Evolutionary conservation across 495 filamentous ascomycete genomes (phyloP).

Genomic region (Halenospora varia): DNA sequence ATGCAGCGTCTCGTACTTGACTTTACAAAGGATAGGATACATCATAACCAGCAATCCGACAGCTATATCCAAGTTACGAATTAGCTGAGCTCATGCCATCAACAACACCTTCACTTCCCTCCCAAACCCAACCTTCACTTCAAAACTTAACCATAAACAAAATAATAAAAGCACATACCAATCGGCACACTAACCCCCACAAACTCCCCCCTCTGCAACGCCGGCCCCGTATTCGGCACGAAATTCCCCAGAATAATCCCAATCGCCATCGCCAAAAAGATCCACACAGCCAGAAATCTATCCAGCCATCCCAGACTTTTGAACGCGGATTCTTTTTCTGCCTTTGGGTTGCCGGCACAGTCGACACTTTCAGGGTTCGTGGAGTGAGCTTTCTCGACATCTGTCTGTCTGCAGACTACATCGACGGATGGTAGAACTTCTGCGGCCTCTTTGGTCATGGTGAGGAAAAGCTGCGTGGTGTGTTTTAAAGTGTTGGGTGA

Average conservation of each 20-base stretch:
- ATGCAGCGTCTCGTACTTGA: constrained; percentile 79
- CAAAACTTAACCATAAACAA: no score
- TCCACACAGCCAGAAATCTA: constrained; percentile 78
- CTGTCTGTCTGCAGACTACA: no score
- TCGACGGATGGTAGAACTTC: no score
- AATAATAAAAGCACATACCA: constrained; percentile 49
- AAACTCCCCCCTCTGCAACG: constrained; percentile 69
- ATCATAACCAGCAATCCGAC: constrained; percentile 69
- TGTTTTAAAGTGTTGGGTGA: no score
- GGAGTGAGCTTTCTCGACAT: no score
- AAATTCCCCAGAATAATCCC: constrained; percentile 81
- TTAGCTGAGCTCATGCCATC: no score
- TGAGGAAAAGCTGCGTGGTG: no score
- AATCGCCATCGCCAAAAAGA: constrained; percentile 77
- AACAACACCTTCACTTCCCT: no score
- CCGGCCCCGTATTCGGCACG: constrained; percentile 54
- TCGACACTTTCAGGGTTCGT: no score
- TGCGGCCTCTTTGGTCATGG: no score
- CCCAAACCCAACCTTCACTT: no score
- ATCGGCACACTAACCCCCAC: constrained; percentile 74
- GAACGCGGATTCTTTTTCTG: constrained; percentile 37
- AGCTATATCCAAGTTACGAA: constrained; percentile 31
- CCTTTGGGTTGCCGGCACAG: no score
- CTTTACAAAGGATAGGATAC: constrained; percentile 81
- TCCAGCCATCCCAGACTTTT: constrained; percentile 63